Evolutionary conservation across 164 flowering plant species (phyloP).

Genomic region (Warburgia ugandensis): DNA sequence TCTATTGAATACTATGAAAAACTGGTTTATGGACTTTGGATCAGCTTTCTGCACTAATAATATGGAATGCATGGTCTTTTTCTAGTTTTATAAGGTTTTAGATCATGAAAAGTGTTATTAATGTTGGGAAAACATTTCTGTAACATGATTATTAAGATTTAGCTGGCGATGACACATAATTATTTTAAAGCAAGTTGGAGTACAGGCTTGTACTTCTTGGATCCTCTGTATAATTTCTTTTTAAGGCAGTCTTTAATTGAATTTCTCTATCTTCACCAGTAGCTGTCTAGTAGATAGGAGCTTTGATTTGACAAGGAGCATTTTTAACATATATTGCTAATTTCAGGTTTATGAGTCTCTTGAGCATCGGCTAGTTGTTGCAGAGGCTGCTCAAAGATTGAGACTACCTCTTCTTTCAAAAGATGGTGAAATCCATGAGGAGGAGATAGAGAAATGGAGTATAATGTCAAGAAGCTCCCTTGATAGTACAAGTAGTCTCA

Average conservation of each 20-base stretch:
- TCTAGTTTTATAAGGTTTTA: not conserved
- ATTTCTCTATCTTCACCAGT: not conserved
- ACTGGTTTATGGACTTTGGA: not conserved
- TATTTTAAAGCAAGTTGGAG: not conserved
- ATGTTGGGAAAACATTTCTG: not conserved
- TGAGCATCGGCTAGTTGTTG: constrained; percentile 71
- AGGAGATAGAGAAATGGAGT: constrained; percentile 90
- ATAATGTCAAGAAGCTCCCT: constrained; percentile 73
- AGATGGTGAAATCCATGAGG: constrained; percentile 93
- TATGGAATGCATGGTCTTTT: not conserved
- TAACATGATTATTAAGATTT: no score
- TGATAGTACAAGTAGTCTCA: constrained; percentile 70
- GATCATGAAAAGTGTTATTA: not conserved
- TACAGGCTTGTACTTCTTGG: no score
- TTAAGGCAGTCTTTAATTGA: not conserved
- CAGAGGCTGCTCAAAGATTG: constrained; percentile 92
- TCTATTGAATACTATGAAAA: not conserved
- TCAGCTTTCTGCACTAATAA: not conserved
- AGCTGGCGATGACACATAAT: no score
- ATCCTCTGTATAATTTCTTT: no score
- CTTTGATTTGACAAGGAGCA: not conserved
- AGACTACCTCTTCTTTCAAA: constrained; percentile 90
- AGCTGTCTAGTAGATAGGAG: not conserved
- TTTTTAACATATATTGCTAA: not conserved
- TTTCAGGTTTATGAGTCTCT: constrained; percentile 74